Conservation (phyloP, 495 filamentous ascomycete species). For the Podospora sp. region DNA sequence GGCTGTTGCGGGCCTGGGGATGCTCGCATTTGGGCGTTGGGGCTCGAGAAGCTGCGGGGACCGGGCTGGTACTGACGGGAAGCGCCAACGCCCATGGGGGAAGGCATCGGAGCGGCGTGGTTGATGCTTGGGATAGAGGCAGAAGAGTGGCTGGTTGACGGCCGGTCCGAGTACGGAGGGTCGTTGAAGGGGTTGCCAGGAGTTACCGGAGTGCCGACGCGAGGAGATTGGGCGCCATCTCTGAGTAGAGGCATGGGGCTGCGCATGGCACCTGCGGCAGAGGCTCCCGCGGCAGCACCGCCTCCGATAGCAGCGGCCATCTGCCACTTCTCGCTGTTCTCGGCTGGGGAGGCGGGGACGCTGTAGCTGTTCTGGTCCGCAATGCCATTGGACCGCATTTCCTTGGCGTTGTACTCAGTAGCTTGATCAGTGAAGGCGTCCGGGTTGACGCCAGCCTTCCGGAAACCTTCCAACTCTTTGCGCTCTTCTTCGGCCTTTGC, state of each 20-base stretch:
- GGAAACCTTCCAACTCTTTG: constrained; percentile 63
- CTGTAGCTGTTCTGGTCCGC: constrained; percentile 39
- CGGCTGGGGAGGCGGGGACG: constrained; percentile 39
- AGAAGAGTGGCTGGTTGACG: constrained; percentile 21
- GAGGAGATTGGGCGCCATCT: constrained; percentile 34
- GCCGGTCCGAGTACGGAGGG: constrained; percentile 19
- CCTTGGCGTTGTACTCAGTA: constrained; percentile 44
- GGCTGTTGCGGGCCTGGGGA: constrained; percentile 35
- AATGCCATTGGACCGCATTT: constrained; percentile 39
- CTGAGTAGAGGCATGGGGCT: constrained; percentile 39
- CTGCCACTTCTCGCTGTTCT: constrained; percentile 26
- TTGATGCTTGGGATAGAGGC: constrained; percentile 16
- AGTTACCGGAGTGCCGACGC: constrained; percentile 24
- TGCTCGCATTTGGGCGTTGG: constrained; percentile 28
- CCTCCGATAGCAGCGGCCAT: constrained; percentile 27
- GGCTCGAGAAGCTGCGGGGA: constrained; percentile 39
- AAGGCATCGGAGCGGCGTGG: constrained; percentile 11
- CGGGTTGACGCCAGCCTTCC: constrained; percentile 47
- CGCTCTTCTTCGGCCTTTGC: constrained; percentile 60
- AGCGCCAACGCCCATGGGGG: constrained; percentile 25
- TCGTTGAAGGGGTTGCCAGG: constrained; percentile 9
- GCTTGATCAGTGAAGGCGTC: constrained; percentile 46
- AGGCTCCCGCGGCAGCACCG: constrained; percentile 29
- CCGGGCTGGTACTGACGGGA: constrained; percentile 22
- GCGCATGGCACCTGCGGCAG: constrained; percentile 32